Evolutionary conservation across 768 basidiomycete genomes (phyloP), one percentile per base, ranked within the genome.

Genomic region (Hericium coralloides): DNA sequence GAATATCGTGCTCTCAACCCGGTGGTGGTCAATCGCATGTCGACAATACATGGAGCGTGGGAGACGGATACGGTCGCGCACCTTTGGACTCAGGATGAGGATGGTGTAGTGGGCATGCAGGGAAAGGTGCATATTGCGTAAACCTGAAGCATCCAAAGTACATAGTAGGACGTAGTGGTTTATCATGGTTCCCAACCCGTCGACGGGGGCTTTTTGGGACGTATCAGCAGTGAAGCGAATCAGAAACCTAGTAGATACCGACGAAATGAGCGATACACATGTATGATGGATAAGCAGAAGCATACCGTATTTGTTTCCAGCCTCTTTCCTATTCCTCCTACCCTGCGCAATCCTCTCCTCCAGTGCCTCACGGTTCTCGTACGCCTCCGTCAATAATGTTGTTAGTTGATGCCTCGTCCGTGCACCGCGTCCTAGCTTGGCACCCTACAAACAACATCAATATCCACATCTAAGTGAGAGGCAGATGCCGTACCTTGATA

Each of bases 231-330:
- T 50, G 49, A 9, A 23, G 10, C 4, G 22, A 3, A 6, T 36
- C 26, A 50, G 49, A 50, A 50, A 23, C 49, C 49, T 50, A 6
- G 6, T 31, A 26, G 25, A 50, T 10, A 17, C 17, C 17, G 18
- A 25, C 7, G 18, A 50, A 23, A 25, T 50, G 20, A 50, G 49
- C 22, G 8, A 36, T 50, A 7, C 3, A 15, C 6, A 12, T 25
- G 3, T 23, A 4, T 3, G 3, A 15, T 4, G 7, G 20, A 15
- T 10, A 50, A 3, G 12, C 26, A 43, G 15, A 22, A 22, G 72
- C 79, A 58, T 63, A 86, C 92, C 92, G 63, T 94, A 93, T 78
- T 93, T 94, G 71, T 90, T 92, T 10, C 92, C 92, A 0, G 92
- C 90, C 66, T 92, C 89, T 68, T 93, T 93, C 59, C 90, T 78